Evolutionary conservation across 768 basidiomycete species (phyloP), one percentile per base, ranked within the genome.

Genomic region (Rhodocollybia butyracea): DNA sequence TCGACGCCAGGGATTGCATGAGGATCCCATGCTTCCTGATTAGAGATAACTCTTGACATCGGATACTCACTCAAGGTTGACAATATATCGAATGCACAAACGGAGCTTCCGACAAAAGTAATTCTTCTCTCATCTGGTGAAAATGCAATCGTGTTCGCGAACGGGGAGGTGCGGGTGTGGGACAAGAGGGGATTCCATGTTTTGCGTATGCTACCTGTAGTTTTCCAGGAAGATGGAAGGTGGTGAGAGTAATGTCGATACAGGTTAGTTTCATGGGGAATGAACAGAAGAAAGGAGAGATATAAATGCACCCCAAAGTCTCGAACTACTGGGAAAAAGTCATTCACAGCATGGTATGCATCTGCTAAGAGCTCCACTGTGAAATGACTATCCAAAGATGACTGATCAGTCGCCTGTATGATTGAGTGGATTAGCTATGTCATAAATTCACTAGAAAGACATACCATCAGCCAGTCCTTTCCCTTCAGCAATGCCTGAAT

Each of bases 331-430:
- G 32, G 31, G n/a, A 36, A 50, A 12, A 38, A 36, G 2, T 50
- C 48, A 38, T 50, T 50, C 21, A 34, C 48, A 24, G 48, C 48
- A 50, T 50, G 48, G 13, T 50, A 50, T 38, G 22, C 32, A 26
- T 50, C 48, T 17, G 24, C 31, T 19, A 50, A 34, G 22, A 50
- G 48, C 19, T 27, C 11, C 2, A 50, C 32, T 2, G 48, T 39
- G 21, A 34, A 26, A 7, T 36, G 32, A 21, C 24, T 43, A 22
- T 26, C n/a, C n/a, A 29, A 24, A 34, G 21, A 17, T 17, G 22
- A 4, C 22, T 36, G 15, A 32, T 27, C 17, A 34, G 34, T 10
- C 22, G 22, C 32, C 30, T 12, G 32, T 7, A 27, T n/a, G 24
- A 34, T 7, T 34, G 19, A 26, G 22, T 13, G 12, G n/a, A 21